Evolutionary conservation across 306 rosid species (phyloP).

Genomic region (Acacia acuminata): DNA sequence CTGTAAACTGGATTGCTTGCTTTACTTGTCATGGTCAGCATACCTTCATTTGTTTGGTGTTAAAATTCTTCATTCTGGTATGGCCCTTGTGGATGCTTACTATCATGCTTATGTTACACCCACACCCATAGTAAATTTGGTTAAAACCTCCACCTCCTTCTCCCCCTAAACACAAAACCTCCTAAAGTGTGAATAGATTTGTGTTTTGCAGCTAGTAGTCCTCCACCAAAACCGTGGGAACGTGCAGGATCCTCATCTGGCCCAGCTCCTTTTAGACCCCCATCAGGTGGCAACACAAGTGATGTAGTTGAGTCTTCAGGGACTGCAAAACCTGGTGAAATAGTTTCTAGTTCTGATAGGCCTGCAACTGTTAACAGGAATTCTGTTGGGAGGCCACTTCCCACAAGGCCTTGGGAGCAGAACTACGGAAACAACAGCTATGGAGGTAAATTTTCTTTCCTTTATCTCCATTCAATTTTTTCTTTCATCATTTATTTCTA

Average conservation of each 20-base stretch:
- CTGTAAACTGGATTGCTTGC: neutral
- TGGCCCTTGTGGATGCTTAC: neutral
- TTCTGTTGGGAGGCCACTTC: constrained; percentile 77
- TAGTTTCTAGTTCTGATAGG: constrained; percentile 67
- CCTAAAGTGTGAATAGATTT: constrained; percentile 11
- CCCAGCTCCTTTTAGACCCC: constrained; percentile 85
- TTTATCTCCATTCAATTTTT: neutral
- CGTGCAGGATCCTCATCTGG: constrained; percentile 80
- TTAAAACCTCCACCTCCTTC: neutral
- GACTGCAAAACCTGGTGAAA: constrained; percentile 94
- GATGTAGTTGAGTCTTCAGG: constrained; percentile 96
- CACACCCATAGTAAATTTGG: neutral
- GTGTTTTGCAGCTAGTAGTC: constrained; percentile 60
- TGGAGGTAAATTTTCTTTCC: constrained; percentile 50
- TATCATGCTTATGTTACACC: constrained; percentile 1
- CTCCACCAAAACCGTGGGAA: constrained; percentile 97
- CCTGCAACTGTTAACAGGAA: constrained; percentile 49
- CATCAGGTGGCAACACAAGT: constrained; percentile 85
- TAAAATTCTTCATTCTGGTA: neutral
- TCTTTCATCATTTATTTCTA: constrained; percentile 15
- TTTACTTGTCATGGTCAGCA: neutral
- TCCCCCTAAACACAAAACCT: neutral
- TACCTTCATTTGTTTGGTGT: neutral
- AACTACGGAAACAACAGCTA: constrained; percentile 57
- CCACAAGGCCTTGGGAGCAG: constrained; percentile 97